Evolutionary conservation across 2,329 filamentous ascomycete genomes (phyloP).

Genomic region (Fusarium sarcochroum): DNA sequence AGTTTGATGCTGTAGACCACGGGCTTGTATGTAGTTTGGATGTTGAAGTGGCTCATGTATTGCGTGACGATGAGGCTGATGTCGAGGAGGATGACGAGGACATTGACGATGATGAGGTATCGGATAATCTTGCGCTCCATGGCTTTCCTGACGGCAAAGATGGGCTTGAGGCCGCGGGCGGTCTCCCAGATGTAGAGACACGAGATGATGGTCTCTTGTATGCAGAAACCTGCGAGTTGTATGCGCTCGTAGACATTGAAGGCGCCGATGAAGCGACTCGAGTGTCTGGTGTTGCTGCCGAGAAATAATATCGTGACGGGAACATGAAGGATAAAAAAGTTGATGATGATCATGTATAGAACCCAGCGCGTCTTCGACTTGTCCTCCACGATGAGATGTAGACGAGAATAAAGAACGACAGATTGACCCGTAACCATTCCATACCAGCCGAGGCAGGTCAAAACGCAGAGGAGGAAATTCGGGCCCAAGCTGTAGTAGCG

Average conservation of each 20-base stretch:
- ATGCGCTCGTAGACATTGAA: conserved; percentile 41
- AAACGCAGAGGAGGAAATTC: conserved; percentile 35
- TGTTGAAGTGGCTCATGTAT: conserved; percentile 39
- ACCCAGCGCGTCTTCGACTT: conserved; percentile 40
- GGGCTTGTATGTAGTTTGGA: conserved; percentile 41
- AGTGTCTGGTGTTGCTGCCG: conserved; percentile 30
- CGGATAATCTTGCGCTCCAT: conserved; percentile 35
- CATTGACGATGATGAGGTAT: conserved; percentile 37
- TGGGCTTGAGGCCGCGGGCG: conserved; percentile 29
- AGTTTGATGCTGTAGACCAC: conserved; percentile 43
- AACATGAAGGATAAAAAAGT: conserved; percentile 35
- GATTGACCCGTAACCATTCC: conserved; percentile 41
- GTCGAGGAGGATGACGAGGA: conserved; percentile 40
- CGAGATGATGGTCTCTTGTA: conserved; percentile 38
- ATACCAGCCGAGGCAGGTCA: conserved; percentile 41
- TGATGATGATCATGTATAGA: conserved; percentile 36
- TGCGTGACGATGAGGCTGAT: conserved; percentile 32
- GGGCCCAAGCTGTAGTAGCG: conserved; percentile 39
- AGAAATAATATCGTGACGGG: conserved; percentile 35
- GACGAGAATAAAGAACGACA: conserved; percentile 35
- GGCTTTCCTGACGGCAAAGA: conserved; percentile 28
- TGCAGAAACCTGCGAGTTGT: conserved; percentile 35
- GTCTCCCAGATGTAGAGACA: conserved; percentile 42
- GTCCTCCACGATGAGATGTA: conserved; percentile 35
- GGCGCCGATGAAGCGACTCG: conserved; percentile 14